These are phyloP conservation scores for Tetrapisispora phaffii DNA, from an alignment of 805 yeast species.

Conservation along the genomic window DNA sequence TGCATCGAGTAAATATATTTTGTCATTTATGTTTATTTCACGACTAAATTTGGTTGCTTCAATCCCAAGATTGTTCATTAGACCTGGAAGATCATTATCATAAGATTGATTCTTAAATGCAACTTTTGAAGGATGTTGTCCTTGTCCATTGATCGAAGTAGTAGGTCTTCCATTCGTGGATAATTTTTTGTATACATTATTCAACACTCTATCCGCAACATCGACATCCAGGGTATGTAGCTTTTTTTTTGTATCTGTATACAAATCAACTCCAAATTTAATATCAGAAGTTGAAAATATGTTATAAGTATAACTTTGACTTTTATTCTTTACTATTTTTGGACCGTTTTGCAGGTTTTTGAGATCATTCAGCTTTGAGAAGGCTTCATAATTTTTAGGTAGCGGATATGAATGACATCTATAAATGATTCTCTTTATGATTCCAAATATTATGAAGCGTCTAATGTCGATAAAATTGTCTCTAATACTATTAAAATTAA, in stretches of 20 bases:
- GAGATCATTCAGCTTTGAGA: slow-evolving; percentile 8
- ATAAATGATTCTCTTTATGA: slow-evolving; percentile 70
- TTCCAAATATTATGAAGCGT: slow-evolving; percentile 79
- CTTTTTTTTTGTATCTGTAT: slow-evolving; percentile 1
- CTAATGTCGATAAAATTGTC: slow-evolving; percentile 62
- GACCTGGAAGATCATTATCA: not conserved
- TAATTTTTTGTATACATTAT: slow-evolving; percentile 24
- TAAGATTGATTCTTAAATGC: slow-evolving; percentile 17
- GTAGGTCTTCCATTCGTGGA: slow-evolving; percentile 4
- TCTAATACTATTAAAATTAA: slow-evolving; percentile 45
- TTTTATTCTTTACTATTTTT: slow-evolving; percentile 3
- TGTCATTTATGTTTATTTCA: slow-evolving; percentile 13
- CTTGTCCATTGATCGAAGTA: not conserved
- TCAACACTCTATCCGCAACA: slow-evolving; percentile 23
- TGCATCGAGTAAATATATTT: slow-evolving; percentile 33
- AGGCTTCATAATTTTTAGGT: slow-evolving; percentile 22
- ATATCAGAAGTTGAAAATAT: slow-evolving; percentile 28
- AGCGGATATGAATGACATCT: slow-evolving; percentile 73
- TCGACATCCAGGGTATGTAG: slow-evolving; percentile 10
- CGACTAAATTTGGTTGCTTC: not conserved
- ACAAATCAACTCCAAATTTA: slow-evolving; percentile 12
- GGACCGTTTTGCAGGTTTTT: slow-evolving; percentile 11
- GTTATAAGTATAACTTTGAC: slow-evolving; percentile 6
- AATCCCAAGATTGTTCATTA: not conserved
- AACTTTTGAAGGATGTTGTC: slow-evolving; percentile 10